Evolutionary conservation across 257 asterid species (phyloP).

Genomic region (Mentha longifolia): DNA sequence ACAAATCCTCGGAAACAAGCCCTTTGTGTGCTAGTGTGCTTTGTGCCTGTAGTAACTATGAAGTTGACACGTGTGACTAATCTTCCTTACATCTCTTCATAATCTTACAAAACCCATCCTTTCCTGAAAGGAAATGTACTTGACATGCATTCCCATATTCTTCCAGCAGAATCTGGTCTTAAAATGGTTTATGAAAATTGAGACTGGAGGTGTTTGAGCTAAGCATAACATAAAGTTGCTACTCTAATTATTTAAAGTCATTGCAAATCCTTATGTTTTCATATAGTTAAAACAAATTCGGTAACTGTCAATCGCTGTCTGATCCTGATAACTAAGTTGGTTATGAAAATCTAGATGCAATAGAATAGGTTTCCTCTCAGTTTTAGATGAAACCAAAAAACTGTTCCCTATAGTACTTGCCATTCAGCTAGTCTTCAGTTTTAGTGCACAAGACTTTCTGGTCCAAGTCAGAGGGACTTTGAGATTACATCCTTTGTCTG

Average conservation of each 20-base stretch:
- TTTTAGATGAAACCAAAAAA: slow-evolving; percentile 2
- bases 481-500: neutral
- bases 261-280: slow-evolving; percentile 12
- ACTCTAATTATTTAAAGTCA: neutral
- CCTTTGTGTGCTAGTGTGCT: neutral
- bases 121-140: too few species aligned
- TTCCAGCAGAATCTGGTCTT: slow-evolving; percentile 18
- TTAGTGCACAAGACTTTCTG: neutral
- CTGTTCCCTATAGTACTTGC: neutral
- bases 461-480: neutral
- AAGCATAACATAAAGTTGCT: slow-evolving; percentile 13
- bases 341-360: slow-evolving; percentile 2
- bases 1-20: too few species aligned
- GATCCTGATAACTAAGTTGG: neutral
- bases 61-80: too few species aligned
- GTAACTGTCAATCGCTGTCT: slow-evolving; percentile 1
- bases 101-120: too few species aligned
- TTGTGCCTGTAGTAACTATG: neutral
- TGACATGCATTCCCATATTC: neutral
- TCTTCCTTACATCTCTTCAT: too few species aligned
- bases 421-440: slow-evolving; percentile 3
- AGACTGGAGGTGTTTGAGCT: neutral
- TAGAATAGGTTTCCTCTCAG: neutral
- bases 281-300: neutral
- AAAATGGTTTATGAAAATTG: slow-evolving; percentile 13